These are phyloP conservation scores for Microdochium trichocladiopsis DNA, from an alignment of 2,329 filamentous ascomycete genomes.

Conservation along the genomic window DNA sequence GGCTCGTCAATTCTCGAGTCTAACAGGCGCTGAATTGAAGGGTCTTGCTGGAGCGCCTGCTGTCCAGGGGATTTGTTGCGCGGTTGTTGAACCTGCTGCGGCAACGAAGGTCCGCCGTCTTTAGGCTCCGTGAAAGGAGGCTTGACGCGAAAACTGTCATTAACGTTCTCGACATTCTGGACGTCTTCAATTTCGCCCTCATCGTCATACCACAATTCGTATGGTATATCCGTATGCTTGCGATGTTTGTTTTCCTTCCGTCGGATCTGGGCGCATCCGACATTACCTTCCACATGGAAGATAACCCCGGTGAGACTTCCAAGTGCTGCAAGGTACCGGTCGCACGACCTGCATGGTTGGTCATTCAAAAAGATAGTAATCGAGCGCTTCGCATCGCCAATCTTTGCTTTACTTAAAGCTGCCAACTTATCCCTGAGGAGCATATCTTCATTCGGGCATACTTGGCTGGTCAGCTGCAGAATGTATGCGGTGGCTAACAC, in stretches of 20 bases:
- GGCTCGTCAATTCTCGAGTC: too few species aligned
- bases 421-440: background rate
- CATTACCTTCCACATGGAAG: background rate
- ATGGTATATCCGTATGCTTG: background rate
- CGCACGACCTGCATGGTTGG: background rate
- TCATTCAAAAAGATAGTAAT: background rate
- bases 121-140: too few species aligned
- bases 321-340: background rate
- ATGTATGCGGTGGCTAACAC: constrained; percentile 10
- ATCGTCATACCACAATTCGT: background rate
- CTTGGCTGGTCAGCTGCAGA: constrained; percentile 1
- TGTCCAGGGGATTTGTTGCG: too few species aligned
- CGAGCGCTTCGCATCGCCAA: background rate
- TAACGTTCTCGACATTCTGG: background rate
- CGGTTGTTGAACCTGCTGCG: too few species aligned
- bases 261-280: background rate
- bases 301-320: background rate
- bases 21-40: too few species aligned
- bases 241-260: background rate
- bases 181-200: background rate
- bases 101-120: too few species aligned
- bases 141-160: background rate
- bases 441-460: too few species aligned
- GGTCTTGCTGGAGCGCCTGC: too few species aligned
- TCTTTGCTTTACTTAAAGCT: background rate